These are phyloP conservation scores for Moniliella sp. DNA, from an alignment of 1,284 basidiomycete genomes.

Conservation along the genomic window DNA sequence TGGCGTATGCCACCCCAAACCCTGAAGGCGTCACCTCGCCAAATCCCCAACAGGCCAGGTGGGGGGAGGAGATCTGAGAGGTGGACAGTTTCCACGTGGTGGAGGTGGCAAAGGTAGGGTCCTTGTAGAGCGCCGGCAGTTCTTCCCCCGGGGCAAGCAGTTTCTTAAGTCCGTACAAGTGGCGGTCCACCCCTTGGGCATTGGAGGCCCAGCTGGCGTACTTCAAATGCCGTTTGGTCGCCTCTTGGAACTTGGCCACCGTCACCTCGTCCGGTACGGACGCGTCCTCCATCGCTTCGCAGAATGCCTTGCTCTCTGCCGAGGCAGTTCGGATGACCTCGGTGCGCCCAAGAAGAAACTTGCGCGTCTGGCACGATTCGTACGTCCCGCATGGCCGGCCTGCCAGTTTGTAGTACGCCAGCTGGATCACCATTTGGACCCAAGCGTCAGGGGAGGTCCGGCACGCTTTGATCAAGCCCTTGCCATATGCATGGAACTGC, in stretches of 20 bases:
- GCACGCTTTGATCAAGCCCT: constrained; percentile 65
- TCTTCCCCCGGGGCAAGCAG: constrained; percentile 54
- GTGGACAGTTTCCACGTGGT: constrained; percentile 82
- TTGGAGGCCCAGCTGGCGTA: constrained; percentile 78
- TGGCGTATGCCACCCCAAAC: constrained; percentile 76
- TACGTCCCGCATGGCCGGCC: constrained; percentile 67
- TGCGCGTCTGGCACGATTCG: constrained; percentile 80
- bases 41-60: constrained; percentile 85
- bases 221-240: constrained; percentile 58
- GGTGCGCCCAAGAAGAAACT: constrained; percentile 71
- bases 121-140: constrained; percentile 56
- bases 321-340: constrained; percentile 82
- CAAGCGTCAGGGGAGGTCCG: constrained; percentile 78
- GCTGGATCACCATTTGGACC: constrained; percentile 82
- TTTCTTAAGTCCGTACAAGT: constrained; percentile 80
- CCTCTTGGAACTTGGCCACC: constrained; percentile 51
- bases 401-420: constrained; percentile 72
- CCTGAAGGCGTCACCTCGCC: constrained; percentile 77
- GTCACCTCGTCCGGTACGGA: constrained; percentile 41
- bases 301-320: constrained; percentile 62
- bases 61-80: constrained; percentile 60
- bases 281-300: constrained; percentile 61
- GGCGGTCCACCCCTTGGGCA: constrained; percentile 85
- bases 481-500: constrained; percentile 79
- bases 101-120: constrained; percentile 50